Percentiles rank a stretch among this genome's conserved stretches.
Conservation (phyloP, 163 green algal species). For the Scenedesmus sp. region DNA sequence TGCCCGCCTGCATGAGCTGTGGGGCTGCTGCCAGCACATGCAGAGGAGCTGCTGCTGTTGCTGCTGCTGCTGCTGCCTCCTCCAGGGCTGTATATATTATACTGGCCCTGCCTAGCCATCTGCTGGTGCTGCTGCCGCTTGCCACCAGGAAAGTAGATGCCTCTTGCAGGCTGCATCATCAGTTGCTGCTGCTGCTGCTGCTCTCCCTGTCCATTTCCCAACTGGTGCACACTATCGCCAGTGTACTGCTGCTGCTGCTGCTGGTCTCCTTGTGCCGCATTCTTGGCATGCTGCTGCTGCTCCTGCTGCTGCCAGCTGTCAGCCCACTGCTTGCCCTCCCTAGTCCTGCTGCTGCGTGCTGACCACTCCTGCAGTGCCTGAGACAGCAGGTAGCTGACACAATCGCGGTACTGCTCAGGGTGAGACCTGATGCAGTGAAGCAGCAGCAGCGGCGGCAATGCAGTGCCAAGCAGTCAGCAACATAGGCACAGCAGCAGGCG, state of each 20-base stretch:
- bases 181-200: conserved; percentile 41
- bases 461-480: not conserved
- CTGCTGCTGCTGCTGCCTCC: not conserved
- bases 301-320: conserved; percentile 3
- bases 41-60: not conserved
- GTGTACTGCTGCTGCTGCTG: conserved; percentile 5
- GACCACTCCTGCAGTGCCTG: conserved; percentile 20
- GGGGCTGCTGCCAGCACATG: not conserved
- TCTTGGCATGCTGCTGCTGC: not conserved
- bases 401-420: conserved; percentile 13
- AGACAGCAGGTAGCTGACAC: conserved; percentile 20
- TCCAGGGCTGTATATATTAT: too few relatives aligned
- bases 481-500: not conserved
- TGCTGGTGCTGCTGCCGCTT: conserved; percentile 7
- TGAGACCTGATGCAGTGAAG: not conserved
- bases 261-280: not conserved
- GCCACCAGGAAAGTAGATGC: not conserved
- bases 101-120: too few relatives aligned
- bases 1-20: not conserved
- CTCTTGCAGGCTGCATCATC: conserved; percentile 6
- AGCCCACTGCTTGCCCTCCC: not conserved
- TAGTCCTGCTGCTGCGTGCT: not conserved
- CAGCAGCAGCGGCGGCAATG: not conserved
- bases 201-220: not conserved
- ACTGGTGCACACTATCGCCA: not conserved